A percentile compares a stretch with the other conserved stretches of the same genome.
Evolutionary conservation across 306 rosid genomes (phyloP).

Genomic region (Prunus campanulata): DNA sequence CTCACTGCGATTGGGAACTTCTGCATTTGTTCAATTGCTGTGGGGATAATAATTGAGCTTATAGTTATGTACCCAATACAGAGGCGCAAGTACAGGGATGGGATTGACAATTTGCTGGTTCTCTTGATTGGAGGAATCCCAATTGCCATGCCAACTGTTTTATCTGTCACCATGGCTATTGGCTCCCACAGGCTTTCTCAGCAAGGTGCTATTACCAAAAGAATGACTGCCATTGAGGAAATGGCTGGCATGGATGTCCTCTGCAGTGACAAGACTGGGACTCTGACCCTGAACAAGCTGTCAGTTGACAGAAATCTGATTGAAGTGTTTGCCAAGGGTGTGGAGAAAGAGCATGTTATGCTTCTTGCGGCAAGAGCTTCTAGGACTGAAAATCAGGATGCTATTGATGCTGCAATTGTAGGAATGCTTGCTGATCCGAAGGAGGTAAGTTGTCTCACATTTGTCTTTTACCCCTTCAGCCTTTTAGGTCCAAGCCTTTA

Average conservation of each 20-base stretch:
- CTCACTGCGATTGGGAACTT: slow-evolving; percentile 97
- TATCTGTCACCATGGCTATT: slow-evolving; percentile 99
- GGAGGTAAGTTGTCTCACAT: slow-evolving; percentile 53
- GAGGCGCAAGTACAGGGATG: slow-evolving; percentile 80
- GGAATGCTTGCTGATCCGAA: slow-evolving; percentile 99
- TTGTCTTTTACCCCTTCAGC: not conserved
- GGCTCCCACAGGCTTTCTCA: slow-evolving; percentile 98
- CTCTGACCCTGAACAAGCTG: slow-evolving; percentile 84
- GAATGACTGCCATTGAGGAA: slow-evolving; percentile 99
- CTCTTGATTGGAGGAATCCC: slow-evolving; percentile 99
- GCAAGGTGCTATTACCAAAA: slow-evolving; percentile 96
- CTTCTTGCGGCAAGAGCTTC: slow-evolving; percentile 99
- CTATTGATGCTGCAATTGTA: slow-evolving; percentile 97
- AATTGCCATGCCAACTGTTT: slow-evolving; percentile 98
- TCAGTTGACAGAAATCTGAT: slow-evolving; percentile 74
- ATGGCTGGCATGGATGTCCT: slow-evolving; percentile 99
- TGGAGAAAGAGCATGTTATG: slow-evolving; percentile 78
- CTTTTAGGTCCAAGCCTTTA: not conserved
- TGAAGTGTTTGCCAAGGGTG: slow-evolving; percentile 87
- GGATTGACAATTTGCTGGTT: slow-evolving; percentile 92
- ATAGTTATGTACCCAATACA: slow-evolving; percentile 96
- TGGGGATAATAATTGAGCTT: slow-evolving; percentile 72
- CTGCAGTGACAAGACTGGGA: slow-evolving; percentile 99
- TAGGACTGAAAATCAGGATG: slow-evolving; percentile 97
- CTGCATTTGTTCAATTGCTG: slow-evolving; percentile 92